A percentile compares a stretch with the other conserved stretches of the same genome.
Evolutionary conservation across 2,329 filamentous ascomycete genomes (phyloP).

Genomic region (Sclerotinia trifoliorum): DNA sequence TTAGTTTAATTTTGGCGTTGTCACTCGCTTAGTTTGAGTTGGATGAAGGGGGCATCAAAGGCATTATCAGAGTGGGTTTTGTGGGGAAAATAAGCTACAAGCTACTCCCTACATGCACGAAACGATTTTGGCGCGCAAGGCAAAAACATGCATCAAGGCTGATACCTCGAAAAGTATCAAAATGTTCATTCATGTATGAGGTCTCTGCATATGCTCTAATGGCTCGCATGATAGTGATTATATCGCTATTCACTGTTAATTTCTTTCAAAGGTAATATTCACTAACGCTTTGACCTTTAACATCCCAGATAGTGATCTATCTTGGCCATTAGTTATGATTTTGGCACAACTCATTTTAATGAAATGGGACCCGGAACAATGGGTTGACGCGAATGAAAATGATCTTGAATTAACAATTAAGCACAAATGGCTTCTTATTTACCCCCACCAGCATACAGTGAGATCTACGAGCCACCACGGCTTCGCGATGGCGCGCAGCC

Average conservation of each 20-base stretch:
- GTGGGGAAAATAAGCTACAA: neutral
- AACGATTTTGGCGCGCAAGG: neutral
- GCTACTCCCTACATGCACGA: neutral
- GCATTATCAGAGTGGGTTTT: neutral
- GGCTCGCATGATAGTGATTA: neutral
- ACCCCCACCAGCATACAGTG: slow-evolving; percentile 20
- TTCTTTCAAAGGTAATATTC: neutral
- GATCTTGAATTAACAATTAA: neutral
- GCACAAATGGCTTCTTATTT: slow-evolving; percentile 12
- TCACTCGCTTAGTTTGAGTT: slow-evolving; percentile 2
- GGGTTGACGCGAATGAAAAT: neutral
- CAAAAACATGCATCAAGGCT: neutral
- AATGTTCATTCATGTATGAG: neutral
- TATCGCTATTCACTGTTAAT: neutral
- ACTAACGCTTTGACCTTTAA: slow-evolving; percentile 4
- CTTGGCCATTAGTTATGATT: neutral
- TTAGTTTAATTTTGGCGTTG: neutral
- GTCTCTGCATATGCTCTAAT: neutral
- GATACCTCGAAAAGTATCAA: neutral
- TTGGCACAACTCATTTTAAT: slow-evolving; percentile 4
- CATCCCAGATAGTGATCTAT: neutral
- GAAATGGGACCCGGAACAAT: neutral
- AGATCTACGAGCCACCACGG: neutral
- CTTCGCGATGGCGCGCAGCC: neutral
- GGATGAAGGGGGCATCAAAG: slow-evolving; percentile 1